Base-by-base conservation (phyloP, 176 grass and related monocot genomes). In the Coix lacrymajobi region DNA sequence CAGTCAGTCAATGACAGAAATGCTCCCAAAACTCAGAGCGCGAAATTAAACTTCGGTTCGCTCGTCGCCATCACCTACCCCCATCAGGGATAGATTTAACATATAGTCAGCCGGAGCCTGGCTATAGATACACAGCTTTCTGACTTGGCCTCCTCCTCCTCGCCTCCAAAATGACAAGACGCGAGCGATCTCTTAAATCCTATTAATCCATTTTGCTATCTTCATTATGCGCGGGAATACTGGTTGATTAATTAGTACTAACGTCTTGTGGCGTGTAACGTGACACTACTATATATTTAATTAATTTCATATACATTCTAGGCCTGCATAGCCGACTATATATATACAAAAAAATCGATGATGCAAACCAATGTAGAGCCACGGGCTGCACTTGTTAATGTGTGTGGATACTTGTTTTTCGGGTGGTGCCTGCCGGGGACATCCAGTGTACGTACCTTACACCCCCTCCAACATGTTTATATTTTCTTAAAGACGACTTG, bases 21-120 rank as follows among this genome's bases (percentile, higher is more conserved):
- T 19, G 58, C 43, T 41, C 60, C 40, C 20, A 44, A 74, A 56
- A 62, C 34, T 24, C 17, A 19, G 28, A 41, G 64, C 26, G n/a
- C 10, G n/a, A 11, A 51, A 38, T 6, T 38, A 11, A 4, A 17
- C 34, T 30, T 81, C 20, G 4, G 65, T 64, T 71, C 41, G 77
- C 26, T 12, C 40, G 64, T 89, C 70, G 33, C 72, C 61, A 64
- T n/a, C n/a, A n/a, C n/a, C n/a, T n/a, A n/a, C n/a, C n/a, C n/a
- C n/a, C n/a, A n/a, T 81, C 78, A 49, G 25, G 39, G 44, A 28
- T 25, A 41, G 20, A 69, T 62, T 41, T 75, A 69, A 66, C 24
- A 67, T 60, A 80, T n/a, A 26, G 52, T 62, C 70, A 69, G 40
- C 68, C 30, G 44, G 22, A 70, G 19, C 64, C 40, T 65, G 14